Evolutionary conservation across 108 stramenopile species (phyloP).

Genomic region (Epithemia pelagica): DNA sequence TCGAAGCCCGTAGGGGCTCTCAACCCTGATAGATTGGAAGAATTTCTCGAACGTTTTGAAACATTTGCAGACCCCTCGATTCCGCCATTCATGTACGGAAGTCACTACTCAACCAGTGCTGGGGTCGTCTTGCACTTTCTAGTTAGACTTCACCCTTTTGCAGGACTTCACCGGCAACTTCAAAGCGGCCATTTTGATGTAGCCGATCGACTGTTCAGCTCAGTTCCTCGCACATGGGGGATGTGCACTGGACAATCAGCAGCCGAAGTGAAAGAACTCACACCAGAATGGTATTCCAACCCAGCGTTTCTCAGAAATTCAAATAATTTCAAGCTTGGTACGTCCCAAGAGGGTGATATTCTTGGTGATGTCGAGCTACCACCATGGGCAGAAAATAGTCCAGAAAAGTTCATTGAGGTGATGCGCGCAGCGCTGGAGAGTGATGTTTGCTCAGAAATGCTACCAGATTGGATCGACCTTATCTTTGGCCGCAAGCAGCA

Average conservation of each 20-base stretch:
- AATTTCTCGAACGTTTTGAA: slow-evolving; percentile 88
- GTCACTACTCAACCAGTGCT: slow-evolving; percentile 94
- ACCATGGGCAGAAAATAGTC: slow-evolving; percentile 94
- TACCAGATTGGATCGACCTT: slow-evolving; percentile 98
- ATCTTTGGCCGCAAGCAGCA: slow-evolving; percentile 94
- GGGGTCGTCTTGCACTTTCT: slow-evolving; percentile 96
- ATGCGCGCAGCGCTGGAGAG: slow-evolving; percentile 81
- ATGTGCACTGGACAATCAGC: slow-evolving; percentile 85
- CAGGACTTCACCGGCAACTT: slow-evolving; percentile 83
- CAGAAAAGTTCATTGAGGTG: slow-evolving; percentile 86
- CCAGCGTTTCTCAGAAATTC: slow-evolving; percentile 86
- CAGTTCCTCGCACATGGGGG: slow-evolving; percentile 87
- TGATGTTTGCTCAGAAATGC: slow-evolving; percentile 84
- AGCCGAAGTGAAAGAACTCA: slow-evolving; percentile 94
- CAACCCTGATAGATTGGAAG: slow-evolving; percentile 83
- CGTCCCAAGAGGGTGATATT: slow-evolving; percentile 86
- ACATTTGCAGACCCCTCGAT: slow-evolving; percentile 90
- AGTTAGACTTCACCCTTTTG: slow-evolving; percentile 93
- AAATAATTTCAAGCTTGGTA: slow-evolving; percentile 91
- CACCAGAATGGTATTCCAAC: slow-evolving; percentile 93
- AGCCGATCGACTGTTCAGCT: slow-evolving; percentile 93
- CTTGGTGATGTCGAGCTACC: slow-evolving; percentile 95
- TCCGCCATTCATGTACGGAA: slow-evolving; percentile 98
- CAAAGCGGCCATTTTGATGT: slow-evolving; percentile 97
- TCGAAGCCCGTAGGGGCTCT: slow-evolving; percentile 94